A percentile compares a stretch with the other conserved stretches of the same genome.
These are phyloP conservation scores for Chrysanthemum lavandulifolium DNA, from an alignment of 129 eudicot genomes.

Conservation along the genomic window DNA sequence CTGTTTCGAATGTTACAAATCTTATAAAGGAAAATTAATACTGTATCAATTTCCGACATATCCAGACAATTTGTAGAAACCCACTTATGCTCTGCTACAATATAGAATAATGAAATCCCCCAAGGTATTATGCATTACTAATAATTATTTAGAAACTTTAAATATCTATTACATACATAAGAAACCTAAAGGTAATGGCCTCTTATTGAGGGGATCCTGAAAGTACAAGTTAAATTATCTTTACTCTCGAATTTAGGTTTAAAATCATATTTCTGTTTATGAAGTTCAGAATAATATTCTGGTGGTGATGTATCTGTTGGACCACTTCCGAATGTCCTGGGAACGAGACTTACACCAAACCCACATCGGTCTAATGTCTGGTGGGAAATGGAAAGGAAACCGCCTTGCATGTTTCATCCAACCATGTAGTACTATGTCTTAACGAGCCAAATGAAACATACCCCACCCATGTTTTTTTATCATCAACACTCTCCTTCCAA, in stretches of 20 bases:
- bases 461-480: background rate
- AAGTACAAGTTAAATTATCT: background rate
- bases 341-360: background rate
- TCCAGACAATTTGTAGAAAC: no score
- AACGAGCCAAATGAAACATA: constrained; percentile 9
- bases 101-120: no score
- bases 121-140: no score
- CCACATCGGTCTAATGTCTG: background rate
- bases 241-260: background rate
- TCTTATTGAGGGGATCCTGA: background rate
- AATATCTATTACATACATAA: no score
- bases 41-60: no score
- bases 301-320: background rate
- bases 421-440: background rate
- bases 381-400: no score
- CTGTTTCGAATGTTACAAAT: no score
- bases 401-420: background rate
- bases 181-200: no score
- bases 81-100: no score
- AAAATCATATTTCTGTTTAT: background rate
- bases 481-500: background rate
- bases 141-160: no score
- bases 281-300: background rate
- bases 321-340: background rate
- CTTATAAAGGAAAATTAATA: no score